Evolutionary conservation across 306 rosid species (phyloP), one percentile per base, ranked within the genome.

Genomic region (Lathyrus oleraceus): DNA sequence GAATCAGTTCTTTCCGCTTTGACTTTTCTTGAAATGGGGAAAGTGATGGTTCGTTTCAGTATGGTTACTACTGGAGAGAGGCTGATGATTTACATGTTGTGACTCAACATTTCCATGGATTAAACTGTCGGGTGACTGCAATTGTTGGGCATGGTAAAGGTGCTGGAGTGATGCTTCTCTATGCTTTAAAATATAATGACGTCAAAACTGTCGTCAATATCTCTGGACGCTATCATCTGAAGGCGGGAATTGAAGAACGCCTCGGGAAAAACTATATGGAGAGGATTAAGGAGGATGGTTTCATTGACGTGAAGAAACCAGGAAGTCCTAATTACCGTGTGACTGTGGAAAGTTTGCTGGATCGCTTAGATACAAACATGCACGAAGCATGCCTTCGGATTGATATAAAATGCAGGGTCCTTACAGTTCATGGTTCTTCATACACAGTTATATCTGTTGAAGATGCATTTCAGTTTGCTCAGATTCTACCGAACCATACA

Each of bases 401-500:
- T 56, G 89, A 87, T 79, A 83, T 77, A 66, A 86, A 80, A 45
- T 89, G 89, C 92, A n/a, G 96, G 93, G 89, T 92, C 49, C 71
- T 89, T 25, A 88, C 91, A 23, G 76, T 89, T 69, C 98, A 92
- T 73, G 96, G 98, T 77, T 61, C 88, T 76, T 86, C 79, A 3
- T 96, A 88, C 68, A 74, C 80, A 51, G 30, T 67, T 71, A 72
- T 89, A 63, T 82, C 84, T 0, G 83, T 84, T 47, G 83, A 82
- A 66, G 88, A 88, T 56, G 91, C 96, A 17, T 53, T 8, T 0
- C 82, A 83, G 75, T 87, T 92, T 53, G 78, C 82, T 70, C 85
- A 88, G 83, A 82, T 86, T 47, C 74, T 89, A 86, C 91, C 93
- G 10, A 85, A 90, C 70, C 98, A 89, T 88, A 80, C 83, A 77